Conservation (phyloP, 2,329 filamentous ascomycete genomes). For the Albophoma yamanashiensis region DNA sequence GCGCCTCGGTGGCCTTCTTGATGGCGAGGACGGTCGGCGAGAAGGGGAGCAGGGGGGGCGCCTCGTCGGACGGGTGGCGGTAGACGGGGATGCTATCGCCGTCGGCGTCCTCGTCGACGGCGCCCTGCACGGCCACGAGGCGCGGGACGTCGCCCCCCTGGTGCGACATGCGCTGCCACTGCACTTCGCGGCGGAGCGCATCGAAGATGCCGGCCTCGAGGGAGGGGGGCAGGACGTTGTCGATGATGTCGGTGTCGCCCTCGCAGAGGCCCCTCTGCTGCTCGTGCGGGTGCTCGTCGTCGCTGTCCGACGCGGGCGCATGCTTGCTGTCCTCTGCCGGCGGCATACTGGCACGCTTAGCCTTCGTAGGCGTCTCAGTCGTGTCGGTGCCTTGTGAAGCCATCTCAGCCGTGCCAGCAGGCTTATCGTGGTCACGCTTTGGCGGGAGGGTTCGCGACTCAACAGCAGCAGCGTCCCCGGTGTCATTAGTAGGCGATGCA, state of each 20-base stretch:
- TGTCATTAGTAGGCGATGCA: neutral
- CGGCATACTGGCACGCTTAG: neutral
- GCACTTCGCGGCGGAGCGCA: conserved; percentile 60
- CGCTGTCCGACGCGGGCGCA: neutral
- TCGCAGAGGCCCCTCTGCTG: conserved; percentile 54
- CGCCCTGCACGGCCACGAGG: conserved; percentile 80
- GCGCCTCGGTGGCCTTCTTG: conserved; percentile 55
- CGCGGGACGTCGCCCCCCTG: conserved; percentile 85
- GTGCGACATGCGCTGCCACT: conserved; percentile 89
- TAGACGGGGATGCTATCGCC: conserved; percentile 74
- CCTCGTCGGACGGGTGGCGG: conserved; percentile 84
- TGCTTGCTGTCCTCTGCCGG: neutral
- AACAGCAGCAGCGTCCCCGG: neutral
- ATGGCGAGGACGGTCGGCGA: conserved; percentile 62
- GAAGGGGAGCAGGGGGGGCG: conserved; percentile 66
- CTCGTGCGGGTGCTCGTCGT: conserved; percentile 4
- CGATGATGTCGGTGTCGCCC: conserved; percentile 67
- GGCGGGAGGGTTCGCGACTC: neutral
- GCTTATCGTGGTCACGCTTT: neutral
- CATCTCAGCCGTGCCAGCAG: neutral
- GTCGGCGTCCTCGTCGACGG: conserved; percentile 53
- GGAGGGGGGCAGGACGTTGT: conserved; percentile 52
- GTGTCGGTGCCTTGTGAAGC: neutral
- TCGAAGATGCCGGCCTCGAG: conserved; percentile 55
- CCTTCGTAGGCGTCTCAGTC: neutral